These are phyloP conservation scores for Penicillium fuscoglaucum DNA, from an alignment of 2,329 filamentous ascomycete species.

Conservation along the genomic window DNA sequence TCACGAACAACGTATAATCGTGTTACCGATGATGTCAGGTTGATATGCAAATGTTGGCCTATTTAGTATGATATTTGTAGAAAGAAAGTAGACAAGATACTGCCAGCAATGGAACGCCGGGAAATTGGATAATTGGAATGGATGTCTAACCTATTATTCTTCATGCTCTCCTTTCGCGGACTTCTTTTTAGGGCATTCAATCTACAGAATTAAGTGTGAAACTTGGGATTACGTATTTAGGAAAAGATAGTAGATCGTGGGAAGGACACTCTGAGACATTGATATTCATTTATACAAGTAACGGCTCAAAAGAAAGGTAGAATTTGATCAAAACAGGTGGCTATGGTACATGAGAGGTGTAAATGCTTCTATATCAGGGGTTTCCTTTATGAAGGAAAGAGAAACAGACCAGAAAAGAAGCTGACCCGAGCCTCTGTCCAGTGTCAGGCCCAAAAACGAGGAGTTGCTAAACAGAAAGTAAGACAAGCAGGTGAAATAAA, in stretches of 20 bases:
- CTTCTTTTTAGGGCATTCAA: neutral
- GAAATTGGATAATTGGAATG: neutral
- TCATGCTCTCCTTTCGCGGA: neutral
- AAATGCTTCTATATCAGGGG: conserved; percentile 6
- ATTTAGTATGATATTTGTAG: neutral
- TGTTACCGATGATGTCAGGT: neutral
- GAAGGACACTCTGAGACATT: neutral
- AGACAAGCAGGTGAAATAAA: neutral
- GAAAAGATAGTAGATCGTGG: neutral
- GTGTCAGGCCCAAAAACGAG: neutral
- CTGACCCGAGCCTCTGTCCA: neutral
- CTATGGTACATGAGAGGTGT: conserved; percentile 16
- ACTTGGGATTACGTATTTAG: neutral
- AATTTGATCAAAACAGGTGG: conserved; percentile 11
- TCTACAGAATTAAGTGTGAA: neutral
- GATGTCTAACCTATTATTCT: too few species aligned
- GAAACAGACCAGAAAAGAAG: neutral
- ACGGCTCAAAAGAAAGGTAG: neutral
- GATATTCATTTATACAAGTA: conserved; percentile 10
- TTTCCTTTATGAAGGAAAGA: neutral
- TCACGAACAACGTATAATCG: neutral
- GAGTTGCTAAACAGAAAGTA: neutral
- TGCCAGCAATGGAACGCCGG: neutral
- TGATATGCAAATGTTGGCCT: neutral
- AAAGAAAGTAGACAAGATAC: neutral